phyloP scores from a whole-genome alignment of 1,284 basidiomycete species.

The Singerocomus rubriflavus region DNA sequence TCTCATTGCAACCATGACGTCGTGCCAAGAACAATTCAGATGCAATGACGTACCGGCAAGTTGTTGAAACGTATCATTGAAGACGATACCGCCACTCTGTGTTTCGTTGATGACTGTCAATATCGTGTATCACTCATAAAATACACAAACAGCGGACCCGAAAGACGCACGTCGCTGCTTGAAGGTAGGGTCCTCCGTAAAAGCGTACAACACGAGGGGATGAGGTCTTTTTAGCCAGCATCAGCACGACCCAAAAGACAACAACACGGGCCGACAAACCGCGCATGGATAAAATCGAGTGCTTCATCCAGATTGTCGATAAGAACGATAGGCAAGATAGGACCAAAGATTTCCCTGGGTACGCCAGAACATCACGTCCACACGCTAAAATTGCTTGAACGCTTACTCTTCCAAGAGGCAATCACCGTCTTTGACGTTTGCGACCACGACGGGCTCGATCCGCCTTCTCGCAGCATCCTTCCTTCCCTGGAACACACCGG shows the following conservation, averaged over 20 bases:
- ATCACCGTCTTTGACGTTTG: conserved; percentile 20
- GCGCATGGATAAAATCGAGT: conserved; percentile 41
- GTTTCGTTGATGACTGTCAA: conserved; percentile 45
- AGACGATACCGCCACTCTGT: conserved; percentile 46
- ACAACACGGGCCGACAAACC: conserved; percentile 31
- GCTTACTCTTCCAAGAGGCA: conserved; percentile 29
- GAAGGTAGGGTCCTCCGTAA: conserved; percentile 27
- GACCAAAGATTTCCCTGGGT: conserved; percentile 64
- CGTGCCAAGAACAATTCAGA: neutral
- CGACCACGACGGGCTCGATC: conserved; percentile 27
- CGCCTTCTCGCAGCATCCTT: conserved; percentile 35
- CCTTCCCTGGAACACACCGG: conserved; percentile 44
- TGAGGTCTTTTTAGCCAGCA: conserved; percentile 17
- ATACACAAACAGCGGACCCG: neutral
- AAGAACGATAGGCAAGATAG: conserved; percentile 62
- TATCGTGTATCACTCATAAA: neutral
- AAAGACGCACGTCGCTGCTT: conserved; percentile 23
- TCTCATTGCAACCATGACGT: conserved; percentile 6
- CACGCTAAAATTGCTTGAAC: neutral
- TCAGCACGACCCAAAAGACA: conserved; percentile 1
- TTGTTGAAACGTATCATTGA: conserved; percentile 55
- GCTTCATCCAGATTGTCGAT: conserved; percentile 43
- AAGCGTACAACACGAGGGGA: conserved; percentile 29
- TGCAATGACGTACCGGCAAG: conserved; percentile 28
- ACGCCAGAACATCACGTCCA: neutral